Conservation (phyloP, 2,329 filamentous ascomycete species). For the Cladosporium sp. region DNA sequence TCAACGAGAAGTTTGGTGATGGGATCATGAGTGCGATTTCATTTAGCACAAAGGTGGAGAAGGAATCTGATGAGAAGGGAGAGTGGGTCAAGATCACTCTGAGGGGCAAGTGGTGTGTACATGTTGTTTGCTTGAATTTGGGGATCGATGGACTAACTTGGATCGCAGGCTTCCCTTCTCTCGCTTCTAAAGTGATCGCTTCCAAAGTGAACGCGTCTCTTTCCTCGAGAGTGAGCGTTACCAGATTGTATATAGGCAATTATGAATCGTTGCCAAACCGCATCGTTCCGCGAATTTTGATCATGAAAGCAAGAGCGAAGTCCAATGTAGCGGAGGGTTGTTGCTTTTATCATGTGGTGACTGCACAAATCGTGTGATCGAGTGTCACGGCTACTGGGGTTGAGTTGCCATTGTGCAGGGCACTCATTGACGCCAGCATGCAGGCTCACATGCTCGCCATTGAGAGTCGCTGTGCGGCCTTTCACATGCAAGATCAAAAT, state of each 20-base stretch:
- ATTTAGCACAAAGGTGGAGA: constrained; percentile 88
- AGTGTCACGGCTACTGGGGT: neutral
- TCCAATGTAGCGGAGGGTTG: neutral
- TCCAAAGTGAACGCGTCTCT: constrained; percentile 41
- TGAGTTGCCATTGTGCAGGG: neutral
- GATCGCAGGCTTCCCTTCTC: constrained; percentile 49
- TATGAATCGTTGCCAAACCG: constrained; percentile 8
- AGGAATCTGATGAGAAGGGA: constrained; percentile 84
- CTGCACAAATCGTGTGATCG: neutral
- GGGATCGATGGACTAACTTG: constrained; percentile 19
- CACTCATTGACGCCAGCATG: neutral
- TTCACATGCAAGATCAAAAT: neutral
- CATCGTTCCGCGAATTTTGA: neutral
- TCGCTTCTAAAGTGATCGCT: constrained; percentile 47
- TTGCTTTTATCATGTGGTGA: neutral
- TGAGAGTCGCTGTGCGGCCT: neutral
- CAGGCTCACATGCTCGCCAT: constrained; percentile 9
- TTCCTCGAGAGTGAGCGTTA: constrained; percentile 42
- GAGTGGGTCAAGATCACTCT: constrained; percentile 84
- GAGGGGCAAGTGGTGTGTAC: constrained; percentile 74
- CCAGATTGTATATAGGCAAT: constrained; percentile 14
- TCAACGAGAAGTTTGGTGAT: constrained; percentile 81
- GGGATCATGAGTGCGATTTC: constrained; percentile 97
- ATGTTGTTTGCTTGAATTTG: neutral
- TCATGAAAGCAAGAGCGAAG: neutral